Base-by-base conservation (phyloP, 2,329 filamentous ascomycete species). In the Alternaria gansuensis region DNA sequence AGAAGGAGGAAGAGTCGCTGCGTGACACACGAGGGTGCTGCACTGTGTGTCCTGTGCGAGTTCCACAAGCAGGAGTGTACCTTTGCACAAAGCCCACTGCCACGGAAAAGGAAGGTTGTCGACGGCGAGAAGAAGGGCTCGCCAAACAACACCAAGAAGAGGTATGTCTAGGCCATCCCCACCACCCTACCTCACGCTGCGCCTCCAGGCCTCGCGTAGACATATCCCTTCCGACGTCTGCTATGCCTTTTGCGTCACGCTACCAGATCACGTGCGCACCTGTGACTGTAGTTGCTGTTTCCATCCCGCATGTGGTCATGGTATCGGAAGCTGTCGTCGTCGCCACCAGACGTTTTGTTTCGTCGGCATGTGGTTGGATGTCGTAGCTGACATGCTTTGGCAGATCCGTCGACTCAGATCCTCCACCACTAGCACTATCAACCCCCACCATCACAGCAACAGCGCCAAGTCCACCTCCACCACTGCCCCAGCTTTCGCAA, bases 21-120 rank as follows among this genome's bases (percentile, higher is more conserved):
- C 79, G 88, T 92, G 63, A 85, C 91, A 74, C 89, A 92, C 73
- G 90, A 94, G 75, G 89, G 89, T 65, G 87, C 90, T 68, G 83
- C 83, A 37, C 82, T 84, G 66, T 95, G 92, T 78, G 85, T 92
- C 63, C 83, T 91, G 63, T 96, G 92, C 78, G 89, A 91, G 74
- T 88, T 89, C 75, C 88, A 89, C 78, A 89, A 88, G 70, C 86
- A 91, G 73, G 88, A 92, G 67, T 95, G 91, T 78, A 93, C 91
- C 41, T 88, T 93, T 75, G 83, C 88, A 50, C 87, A 89, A 66
- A 92, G 90, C 76, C 91, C 91, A 24, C 87, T 88, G 72, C 88
- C 90, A 57, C 86, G 91, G 69, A 95, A 95, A 82, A 85, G 92
- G 75, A 94, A 93, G 81, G 80, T 91, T 63, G 87, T 89, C 78